Evolutionary conservation across 306 rosid species (phyloP), one percentile per base, ranked within the genome.

Genomic region (Sicyos baderoa): DNA sequence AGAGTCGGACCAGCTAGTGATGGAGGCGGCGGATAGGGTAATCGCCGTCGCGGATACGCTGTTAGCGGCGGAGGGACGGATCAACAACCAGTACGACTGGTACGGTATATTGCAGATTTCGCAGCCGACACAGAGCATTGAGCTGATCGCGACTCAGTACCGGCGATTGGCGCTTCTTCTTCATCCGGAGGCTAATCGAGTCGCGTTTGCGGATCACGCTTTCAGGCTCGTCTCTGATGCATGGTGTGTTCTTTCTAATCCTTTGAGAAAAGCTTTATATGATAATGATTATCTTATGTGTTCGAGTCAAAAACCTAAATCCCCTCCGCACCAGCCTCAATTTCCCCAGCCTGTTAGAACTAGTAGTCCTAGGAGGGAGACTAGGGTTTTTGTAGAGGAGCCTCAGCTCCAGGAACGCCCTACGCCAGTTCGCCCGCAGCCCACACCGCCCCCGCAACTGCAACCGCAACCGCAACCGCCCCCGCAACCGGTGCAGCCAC

Each of bases 21-120:
- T 86, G 7, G 97, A 90, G 10, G 84, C 86, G 1, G 79, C 97
- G 0, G 88, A 89, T 51, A 86, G 81, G 0, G 82, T 93, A 0
- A 70, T 93, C 9, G 80, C 95, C 2, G 87, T 93, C 2, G 95
- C 91, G 22, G 98, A 93, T 47, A 88, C 94, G 6, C 85, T 93
- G 5, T 52, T 88, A 1, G 90, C 88, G 5, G 89, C 89, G 0
- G 94, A 86, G 72, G 52, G 77, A 0, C 89, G 81, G 86, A 90
- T 86, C 88, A 77, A 54, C 70, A 76, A 77, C 64, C 90, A 79
- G 54, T 77, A 68, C 0, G 94, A 90, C 59, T 93, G 84, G 74
- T 93, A 93, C 53, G 73, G 81, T 9, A 75, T 93, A 45, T 89
- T 93, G 6, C 94, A 88, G 22, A 82, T 88, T 23, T 58, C 81